Percentiles rank a stretch among this genome's conserved stretches.
phyloP scores from a whole-genome alignment of 2,329 filamentous ascomycete species.

The Reticulascus tulasneorum region DNA sequence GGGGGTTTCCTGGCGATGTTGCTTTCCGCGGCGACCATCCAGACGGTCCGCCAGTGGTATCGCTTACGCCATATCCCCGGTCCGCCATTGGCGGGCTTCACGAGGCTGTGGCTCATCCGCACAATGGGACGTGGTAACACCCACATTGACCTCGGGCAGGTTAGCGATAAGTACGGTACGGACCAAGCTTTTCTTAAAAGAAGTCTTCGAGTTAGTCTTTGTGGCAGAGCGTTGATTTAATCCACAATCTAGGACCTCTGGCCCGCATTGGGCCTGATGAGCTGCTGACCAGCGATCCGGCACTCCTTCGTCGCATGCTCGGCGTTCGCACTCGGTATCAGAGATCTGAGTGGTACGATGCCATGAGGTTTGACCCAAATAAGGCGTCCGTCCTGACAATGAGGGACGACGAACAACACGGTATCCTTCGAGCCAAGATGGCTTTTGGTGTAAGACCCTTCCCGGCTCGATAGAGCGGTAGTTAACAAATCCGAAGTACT shows the following conservation, averaged over 20 bases:
- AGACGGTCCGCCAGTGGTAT: too few species aligned
- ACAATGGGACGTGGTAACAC: conserved; percentile 5
- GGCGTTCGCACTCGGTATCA: conserved; percentile 30
- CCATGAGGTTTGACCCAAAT: conserved; percentile 46
- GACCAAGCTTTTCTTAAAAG: too few species aligned
- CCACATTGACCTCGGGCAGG: conserved; percentile 6
- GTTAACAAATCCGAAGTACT: conserved; percentile 26
- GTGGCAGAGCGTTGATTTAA: too few species aligned
- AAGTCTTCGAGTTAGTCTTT: too few species aligned
- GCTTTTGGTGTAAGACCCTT: conserved; percentile 37
- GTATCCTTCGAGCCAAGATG: conserved; percentile 42
- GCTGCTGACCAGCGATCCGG: conserved; percentile 15
- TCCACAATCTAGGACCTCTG: conserved; percentile 16
- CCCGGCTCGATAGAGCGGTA: too few species aligned
- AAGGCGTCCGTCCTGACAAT: conserved; percentile 49
- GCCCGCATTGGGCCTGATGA: conserved; percentile 16
- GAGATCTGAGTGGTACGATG: conserved; percentile 40
- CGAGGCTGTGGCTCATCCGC: conserved; percentile 23
- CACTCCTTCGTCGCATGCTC: conserved; percentile 28
- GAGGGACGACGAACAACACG: conserved; percentile 41
- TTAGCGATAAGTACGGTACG: conserved; percentile 9
- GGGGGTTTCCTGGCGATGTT: too few species aligned
- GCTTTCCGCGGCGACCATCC: too few species aligned
- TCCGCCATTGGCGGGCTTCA: conserved; percentile 24
- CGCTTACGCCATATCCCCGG: conserved; percentile 28